Conservation (phyloP, 1,139 yeast species). For the Yamadazyma oceani region DNA sequence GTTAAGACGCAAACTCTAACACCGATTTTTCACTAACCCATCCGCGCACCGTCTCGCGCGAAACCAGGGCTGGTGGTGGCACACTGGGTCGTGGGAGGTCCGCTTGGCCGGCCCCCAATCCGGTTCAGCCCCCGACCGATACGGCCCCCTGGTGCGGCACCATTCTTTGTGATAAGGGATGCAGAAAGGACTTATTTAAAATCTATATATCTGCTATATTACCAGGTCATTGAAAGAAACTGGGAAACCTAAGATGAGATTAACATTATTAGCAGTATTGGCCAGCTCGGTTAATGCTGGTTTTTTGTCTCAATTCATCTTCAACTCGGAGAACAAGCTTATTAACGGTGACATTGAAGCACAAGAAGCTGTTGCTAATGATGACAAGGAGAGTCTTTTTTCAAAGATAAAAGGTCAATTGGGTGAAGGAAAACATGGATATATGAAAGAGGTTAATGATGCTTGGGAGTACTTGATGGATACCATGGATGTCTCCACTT, state of each 20-base stretch:
- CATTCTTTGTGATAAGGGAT: too few relatives aligned
- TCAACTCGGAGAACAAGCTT: slow-evolving; percentile 2
- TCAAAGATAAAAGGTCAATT: slow-evolving; percentile 9
- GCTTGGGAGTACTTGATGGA: slow-evolving; percentile 30
- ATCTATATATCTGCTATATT: too few relatives aligned
- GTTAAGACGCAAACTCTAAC: too few relatives aligned
- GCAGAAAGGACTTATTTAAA: too few relatives aligned
- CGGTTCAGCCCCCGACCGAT: too few relatives aligned
- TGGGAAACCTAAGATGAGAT: slow-evolving; percentile 5
- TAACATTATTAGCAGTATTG: slow-evolving; percentile 6
- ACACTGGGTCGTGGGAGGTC: too few relatives aligned
- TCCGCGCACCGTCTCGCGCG: too few relatives aligned
- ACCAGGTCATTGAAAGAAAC: too few relatives aligned
- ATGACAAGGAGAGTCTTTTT: slow-evolving; percentile 8
- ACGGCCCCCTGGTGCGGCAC: too few relatives aligned
- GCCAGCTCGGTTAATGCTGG: slow-evolving; percentile 8
- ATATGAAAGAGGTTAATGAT: slow-evolving; percentile 7
- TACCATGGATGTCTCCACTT: slow-evolving; percentile 17
- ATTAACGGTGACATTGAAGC: slow-evolving; percentile 1
- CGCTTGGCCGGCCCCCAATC: too few relatives aligned
- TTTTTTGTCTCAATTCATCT: slow-evolving; percentile 7
- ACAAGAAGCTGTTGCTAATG: slow-evolving; percentile 6
- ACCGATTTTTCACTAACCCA: too few relatives aligned
- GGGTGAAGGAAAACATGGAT: slow-evolving; percentile 12
- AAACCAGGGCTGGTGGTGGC: too few relatives aligned